Percentiles rank a stretch among this genome's conserved stretches.
Conservation (phyloP, 106 monocot genomes). For the Acanthochlamys bracteata region DNA sequence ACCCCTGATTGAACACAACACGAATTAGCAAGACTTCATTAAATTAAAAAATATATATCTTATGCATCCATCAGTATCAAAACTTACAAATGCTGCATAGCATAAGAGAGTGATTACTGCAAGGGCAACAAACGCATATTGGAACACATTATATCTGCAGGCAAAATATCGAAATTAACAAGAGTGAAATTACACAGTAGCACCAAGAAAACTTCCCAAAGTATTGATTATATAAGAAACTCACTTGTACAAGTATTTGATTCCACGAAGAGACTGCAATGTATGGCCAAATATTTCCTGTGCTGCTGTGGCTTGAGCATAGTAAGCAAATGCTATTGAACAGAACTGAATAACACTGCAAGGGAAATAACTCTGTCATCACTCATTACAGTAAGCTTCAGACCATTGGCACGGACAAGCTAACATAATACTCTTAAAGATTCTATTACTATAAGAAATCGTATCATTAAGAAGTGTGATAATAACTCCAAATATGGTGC, state of each 20-base stretch:
- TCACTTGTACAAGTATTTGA: constrained; percentile 98
- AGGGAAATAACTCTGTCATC: not conserved
- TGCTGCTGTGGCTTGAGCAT: constrained; percentile 96
- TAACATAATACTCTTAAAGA: too few species aligned
- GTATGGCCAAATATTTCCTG: constrained; percentile 99
- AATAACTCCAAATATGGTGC: too few species aligned
- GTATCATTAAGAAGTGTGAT: not conserved
- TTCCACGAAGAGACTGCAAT: constrained; percentile 84
- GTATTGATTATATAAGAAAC: constrained; percentile 9
- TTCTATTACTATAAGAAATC: not conserved
- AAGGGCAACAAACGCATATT: constrained; percentile 68
- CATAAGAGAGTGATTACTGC: constrained; percentile 62
- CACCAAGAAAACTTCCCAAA: too few species aligned
- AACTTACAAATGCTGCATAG: constrained; percentile 79
- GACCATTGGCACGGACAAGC: too few species aligned
- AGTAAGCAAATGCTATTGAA: constrained; percentile 84
- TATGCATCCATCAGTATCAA: not conserved
- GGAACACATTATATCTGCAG: constrained; percentile 92
- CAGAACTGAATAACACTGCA: constrained; percentile 99
- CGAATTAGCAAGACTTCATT: not conserved
- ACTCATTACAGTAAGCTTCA: not conserved
- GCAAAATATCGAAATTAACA: not conserved
- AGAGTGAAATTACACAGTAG: not conserved
- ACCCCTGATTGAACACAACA: constrained; percentile 50
- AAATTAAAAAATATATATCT: not conserved